phyloP scores from a whole-genome alignment of 495 filamentous ascomycete species.

The Penicillium silybi region DNA sequence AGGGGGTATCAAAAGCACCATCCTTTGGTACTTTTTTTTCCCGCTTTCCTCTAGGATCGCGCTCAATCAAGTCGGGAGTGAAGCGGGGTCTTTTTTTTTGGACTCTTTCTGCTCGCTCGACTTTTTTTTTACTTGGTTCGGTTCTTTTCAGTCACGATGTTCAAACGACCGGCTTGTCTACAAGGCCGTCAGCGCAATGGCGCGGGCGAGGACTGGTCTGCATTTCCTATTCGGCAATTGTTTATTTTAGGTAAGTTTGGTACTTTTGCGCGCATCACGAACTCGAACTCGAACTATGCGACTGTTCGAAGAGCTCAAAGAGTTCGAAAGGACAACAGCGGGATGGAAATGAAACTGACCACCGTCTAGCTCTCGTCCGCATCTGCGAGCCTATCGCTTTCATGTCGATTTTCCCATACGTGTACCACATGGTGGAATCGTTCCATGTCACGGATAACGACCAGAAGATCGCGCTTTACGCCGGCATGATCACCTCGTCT shows the following conservation, averaged over 20 bases:
- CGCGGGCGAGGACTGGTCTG: slow-evolving; percentile 30
- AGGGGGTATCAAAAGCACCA: slow-evolving; percentile 24
- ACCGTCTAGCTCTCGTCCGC: slow-evolving; percentile 70
- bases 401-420: slow-evolving; percentile 99
- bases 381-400: slow-evolving; percentile 99
- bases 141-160: slow-evolving; percentile 28
- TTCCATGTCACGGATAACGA: slow-evolving; percentile 80
- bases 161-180: slow-evolving; percentile 36
- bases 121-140: slow-evolving; percentile 2
- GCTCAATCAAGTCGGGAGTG: slow-evolving; percentile 5
- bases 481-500: slow-evolving; percentile 92
- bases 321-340: neutral
- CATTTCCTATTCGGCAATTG: slow-evolving; percentile 59
- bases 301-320: slow-evolving; percentile 1
- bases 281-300: slow-evolving; percentile 15
- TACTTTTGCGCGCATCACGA: slow-evolving; percentile 23
- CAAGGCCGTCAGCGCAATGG: slow-evolving; percentile 32
- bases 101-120: neutral
- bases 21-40: slow-evolving; percentile 21
- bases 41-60: slow-evolving; percentile 1
- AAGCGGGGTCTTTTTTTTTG: slow-evolving; percentile 16
- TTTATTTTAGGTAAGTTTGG: slow-evolving; percentile 62
- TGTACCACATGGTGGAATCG: slow-evolving; percentile 94
- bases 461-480: slow-evolving; percentile 82
- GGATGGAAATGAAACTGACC: slow-evolving; percentile 32